Evolutionary conservation across 768 basidiomycete species (phyloP).

Genomic region (Suillus plorans): DNA sequence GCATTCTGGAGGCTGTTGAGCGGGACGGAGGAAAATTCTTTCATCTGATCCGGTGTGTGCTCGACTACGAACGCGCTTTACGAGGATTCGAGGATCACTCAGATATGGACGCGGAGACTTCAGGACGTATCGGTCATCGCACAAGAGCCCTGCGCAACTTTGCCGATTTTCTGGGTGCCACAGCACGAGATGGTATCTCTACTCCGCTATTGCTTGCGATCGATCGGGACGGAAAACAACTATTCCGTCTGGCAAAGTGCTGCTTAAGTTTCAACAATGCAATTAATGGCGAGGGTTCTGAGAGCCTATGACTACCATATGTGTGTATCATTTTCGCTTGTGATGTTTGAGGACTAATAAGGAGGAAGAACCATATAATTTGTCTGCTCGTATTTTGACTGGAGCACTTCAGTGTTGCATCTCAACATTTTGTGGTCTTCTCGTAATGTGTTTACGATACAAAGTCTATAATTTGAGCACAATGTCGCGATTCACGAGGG

Average conservation of each 20-base stretch:
- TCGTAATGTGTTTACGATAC: neutral
- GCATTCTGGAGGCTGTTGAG: constrained; percentile 19
- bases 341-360: neutral
- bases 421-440: neutral
- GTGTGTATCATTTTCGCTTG: neutral
- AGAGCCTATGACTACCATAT: neutral
- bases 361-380: neutral
- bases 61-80: constrained; percentile 20
- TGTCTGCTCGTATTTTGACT: neutral
- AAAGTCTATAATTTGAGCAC: neutral
- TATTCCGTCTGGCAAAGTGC: constrained; percentile 19
- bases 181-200: constrained; percentile 10
- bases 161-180: constrained; percentile 14
- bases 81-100: constrained; percentile 6
- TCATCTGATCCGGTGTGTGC: constrained; percentile 15
- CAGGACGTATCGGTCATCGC: constrained; percentile 3
- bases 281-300: constrained; percentile 11
- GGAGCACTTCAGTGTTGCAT: neutral
- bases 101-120: neutral
- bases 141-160: constrained; percentile 19
- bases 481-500: too few relatives aligned
- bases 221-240: constrained; percentile 19
- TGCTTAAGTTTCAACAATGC: constrained; percentile 22
- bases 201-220: constrained; percentile 19
- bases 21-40: constrained; percentile 21